Evolutionary conservation across 768 basidiomycete species (phyloP).

Genomic region (Kondoa malvinella): DNA sequence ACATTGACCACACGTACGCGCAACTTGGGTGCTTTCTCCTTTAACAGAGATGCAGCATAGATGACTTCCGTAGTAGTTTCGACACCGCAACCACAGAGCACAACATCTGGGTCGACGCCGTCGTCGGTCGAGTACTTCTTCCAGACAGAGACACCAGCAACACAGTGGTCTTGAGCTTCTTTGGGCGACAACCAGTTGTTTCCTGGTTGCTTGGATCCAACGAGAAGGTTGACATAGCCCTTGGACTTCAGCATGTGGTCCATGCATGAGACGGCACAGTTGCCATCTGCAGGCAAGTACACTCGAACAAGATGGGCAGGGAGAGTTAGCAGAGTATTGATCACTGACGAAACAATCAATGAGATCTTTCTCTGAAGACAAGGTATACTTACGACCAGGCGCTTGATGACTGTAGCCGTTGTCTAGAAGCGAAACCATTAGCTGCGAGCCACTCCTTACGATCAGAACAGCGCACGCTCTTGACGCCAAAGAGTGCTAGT

Average conservation of each 20-base stretch:
- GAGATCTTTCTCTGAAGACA: neutral
- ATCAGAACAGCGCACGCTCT: neutral
- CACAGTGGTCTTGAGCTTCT: conserved; percentile 67
- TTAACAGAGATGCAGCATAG: conserved; percentile 63
- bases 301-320: conserved; percentile 56
- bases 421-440: conserved; percentile 32
- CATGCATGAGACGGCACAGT: conserved; percentile 65
- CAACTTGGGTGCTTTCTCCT: conserved; percentile 49
- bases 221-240: conserved; percentile 74
- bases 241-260: conserved; percentile 67
- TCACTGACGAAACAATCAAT: conserved; percentile 43
- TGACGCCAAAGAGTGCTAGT: conserved; percentile 63
- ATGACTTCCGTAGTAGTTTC: conserved; percentile 80
- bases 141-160: conserved; percentile 76
- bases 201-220: conserved; percentile 48
- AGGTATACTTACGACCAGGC: conserved; percentile 20
- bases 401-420: conserved; percentile 75
- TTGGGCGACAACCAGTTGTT: conserved; percentile 61
- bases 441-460: conserved; percentile 4
- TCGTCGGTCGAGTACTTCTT: conserved; percentile 40
- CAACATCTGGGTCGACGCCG: conserved; percentile 37
- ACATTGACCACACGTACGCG: conserved; percentile 77
- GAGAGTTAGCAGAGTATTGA: conserved; percentile 65
- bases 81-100: conserved; percentile 68
- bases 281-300: conserved; percentile 61